Conservation (phyloP, 306 rosid species). For the Vachellia collinsii region DNA sequence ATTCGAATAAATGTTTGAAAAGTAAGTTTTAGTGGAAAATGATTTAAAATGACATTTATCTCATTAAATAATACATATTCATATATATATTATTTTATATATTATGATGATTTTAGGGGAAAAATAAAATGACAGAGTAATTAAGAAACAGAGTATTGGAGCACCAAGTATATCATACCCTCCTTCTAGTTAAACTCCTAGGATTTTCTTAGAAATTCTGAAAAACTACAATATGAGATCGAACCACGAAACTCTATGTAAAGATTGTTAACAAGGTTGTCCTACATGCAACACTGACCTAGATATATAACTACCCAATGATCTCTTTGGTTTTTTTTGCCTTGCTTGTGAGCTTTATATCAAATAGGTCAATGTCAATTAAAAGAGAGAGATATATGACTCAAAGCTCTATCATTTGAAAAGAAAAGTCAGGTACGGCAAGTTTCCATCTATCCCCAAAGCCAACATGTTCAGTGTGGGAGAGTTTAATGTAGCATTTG, state of each 20-base stretch:
- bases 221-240: background rate
- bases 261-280: background rate
- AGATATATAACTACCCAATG: background rate
- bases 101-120: too few relatives aligned
- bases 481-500: background rate
- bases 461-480: background rate
- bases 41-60: too few relatives aligned
- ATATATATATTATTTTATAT: too few relatives aligned
- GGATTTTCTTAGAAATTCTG: background rate
- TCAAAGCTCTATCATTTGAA: background rate
- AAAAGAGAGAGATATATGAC: background rate
- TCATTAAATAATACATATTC: too few relatives aligned
- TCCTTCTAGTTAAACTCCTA: background rate
- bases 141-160: background rate
- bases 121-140: background rate
- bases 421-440: background rate
- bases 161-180: background rate
- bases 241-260: background rate
- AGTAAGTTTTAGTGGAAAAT: too few relatives aligned
- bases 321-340: background rate
- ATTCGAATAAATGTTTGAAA: too few relatives aligned
- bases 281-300: background rate
- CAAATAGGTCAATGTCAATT: background rate
- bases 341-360: background rate
- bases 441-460: background rate